Base-by-base conservation (phyloP, 2,329 filamentous ascomycete species). In the Dactylellina parvicollis region DNA sequence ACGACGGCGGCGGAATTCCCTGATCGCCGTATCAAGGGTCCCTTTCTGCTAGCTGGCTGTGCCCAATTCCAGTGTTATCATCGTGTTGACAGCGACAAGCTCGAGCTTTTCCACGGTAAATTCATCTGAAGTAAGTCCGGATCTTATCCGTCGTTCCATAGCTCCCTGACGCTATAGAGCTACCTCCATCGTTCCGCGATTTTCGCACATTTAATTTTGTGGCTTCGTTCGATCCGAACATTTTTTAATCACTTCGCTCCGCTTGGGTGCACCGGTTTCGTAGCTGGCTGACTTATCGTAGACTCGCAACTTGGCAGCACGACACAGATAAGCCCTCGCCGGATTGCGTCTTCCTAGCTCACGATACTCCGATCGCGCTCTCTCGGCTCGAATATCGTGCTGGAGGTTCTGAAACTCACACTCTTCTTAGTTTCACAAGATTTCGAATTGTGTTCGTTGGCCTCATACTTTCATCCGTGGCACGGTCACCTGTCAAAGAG, bases 21-120 rank as follows among this genome's bases (percentile, higher is more conserved):
- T 64, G 66, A 65, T 72, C 67, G 59, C 60, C 50, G 52, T 50
- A 59, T 62, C 60, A 52, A 54, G 67, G 67, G 59, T 72, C 47
- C 62, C 30, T 55, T 38, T 32, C 50, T 59, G 32, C 60, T 36
- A 56, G 20, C 52, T 46, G 36, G 38, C 47, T 62, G 44, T 56
- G 67, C 42, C 57, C 60, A 61, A 72, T 72, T 70, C 65, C 56
- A 56, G 38, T 32, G 52, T 50, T 60, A 60, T 55, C 69, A 59
- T 55, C 69, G 60, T 66, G 54, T 73, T 65, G 60, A 72, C 46
- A 20, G 59, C 60, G 46, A 60, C 69, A 22, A n/a, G 24, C 18
- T 34, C 34, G 14, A 46, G 46, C 34, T 60, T 40, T 61, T 40
- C 54, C 22, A 49, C 62, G 62, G 55, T 67, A 55, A 52, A 49